phyloP scores from a whole-genome alignment of 805 yeast species.

The Teunomyces atbi region DNA sequence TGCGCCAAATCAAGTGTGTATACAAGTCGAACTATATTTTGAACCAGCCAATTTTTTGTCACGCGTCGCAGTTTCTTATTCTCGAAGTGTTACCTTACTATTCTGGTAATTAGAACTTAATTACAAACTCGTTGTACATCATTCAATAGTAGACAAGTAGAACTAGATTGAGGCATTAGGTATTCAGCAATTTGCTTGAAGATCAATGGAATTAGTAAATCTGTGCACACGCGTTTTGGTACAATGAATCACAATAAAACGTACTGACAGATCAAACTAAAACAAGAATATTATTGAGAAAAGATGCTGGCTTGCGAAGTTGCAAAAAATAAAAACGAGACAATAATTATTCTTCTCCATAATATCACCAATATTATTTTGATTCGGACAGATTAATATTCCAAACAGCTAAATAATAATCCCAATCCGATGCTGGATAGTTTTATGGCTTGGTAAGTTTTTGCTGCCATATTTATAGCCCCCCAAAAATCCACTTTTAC shows the following conservation, averaged over 20 bases:
- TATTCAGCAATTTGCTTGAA: no score
- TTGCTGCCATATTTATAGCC: background rate
- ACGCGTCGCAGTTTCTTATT: background rate
- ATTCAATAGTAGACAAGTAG: background rate
- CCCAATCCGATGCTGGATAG: background rate
- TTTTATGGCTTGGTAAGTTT: background rate
- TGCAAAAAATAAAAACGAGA: background rate
- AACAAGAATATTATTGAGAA: background rate
- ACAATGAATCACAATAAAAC: background rate
- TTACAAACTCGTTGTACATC: background rate
- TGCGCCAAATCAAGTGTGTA: background rate
- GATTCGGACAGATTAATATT: background rate
- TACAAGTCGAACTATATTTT: background rate
- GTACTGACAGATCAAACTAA: background rate
- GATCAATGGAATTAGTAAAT: background rate
- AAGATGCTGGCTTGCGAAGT: constrained; percentile 1
- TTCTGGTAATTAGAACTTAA: background rate
- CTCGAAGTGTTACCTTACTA: background rate
- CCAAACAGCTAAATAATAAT: constrained; percentile 1
- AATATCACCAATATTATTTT: background rate
- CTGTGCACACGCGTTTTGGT: background rate
- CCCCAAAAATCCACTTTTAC: background rate
- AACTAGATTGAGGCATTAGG: no score
- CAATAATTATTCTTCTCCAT: background rate
- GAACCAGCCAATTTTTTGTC: background rate